These are phyloP conservation scores for Phytophthora brassicae DNA, from an alignment of 352 stramenopile species.

Conservation along the genomic window DNA sequence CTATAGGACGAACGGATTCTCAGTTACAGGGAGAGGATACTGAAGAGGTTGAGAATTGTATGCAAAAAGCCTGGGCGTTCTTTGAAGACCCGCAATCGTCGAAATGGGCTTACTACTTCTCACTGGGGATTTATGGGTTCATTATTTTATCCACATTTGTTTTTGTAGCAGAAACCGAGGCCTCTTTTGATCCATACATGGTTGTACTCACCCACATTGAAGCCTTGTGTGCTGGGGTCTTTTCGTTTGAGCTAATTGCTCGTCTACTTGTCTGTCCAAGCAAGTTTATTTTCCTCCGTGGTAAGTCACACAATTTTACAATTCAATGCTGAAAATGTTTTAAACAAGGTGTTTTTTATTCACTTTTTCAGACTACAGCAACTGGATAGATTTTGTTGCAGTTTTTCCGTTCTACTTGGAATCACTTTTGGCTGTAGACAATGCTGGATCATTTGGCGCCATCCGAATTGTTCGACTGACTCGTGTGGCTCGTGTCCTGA, in stretches of 20 bases:
- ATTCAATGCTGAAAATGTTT: neutral
- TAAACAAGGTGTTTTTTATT: neutral
- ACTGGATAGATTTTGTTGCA: conserved; percentile 81
- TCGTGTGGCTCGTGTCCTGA: conserved; percentile 81
- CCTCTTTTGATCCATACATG: conserved; percentile 37
- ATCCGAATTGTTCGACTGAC: conserved; percentile 86
- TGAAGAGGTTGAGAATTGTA: conserved; percentile 13
- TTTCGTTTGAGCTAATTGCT: conserved; percentile 61
- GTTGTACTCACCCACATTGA: conserved; percentile 43
- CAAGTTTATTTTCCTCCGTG: conserved; percentile 48
- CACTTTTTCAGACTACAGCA: conserved; percentile 52
- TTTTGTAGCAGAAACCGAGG: conserved; percentile 72
- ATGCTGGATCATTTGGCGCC: conserved; percentile 62
- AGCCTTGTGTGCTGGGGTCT: conserved; percentile 51
- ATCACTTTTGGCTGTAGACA: conserved; percentile 60
- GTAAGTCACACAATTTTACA: conserved; percentile 26
- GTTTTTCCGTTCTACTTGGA: conserved; percentile 89
- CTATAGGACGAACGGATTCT: neutral
- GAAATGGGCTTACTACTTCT: conserved; percentile 57
- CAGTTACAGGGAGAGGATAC: conserved; percentile 2
- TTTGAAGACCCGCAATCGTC: conserved; percentile 79
- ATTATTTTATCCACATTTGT: conserved; percentile 65
- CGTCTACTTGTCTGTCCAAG: conserved; percentile 54
- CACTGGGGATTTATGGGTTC: conserved; percentile 59
- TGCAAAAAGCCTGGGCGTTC: conserved; percentile 45